Evolutionary conservation across 2,329 filamentous ascomycete species (phyloP).

Genomic region (Ophiostoma montium): DNA sequence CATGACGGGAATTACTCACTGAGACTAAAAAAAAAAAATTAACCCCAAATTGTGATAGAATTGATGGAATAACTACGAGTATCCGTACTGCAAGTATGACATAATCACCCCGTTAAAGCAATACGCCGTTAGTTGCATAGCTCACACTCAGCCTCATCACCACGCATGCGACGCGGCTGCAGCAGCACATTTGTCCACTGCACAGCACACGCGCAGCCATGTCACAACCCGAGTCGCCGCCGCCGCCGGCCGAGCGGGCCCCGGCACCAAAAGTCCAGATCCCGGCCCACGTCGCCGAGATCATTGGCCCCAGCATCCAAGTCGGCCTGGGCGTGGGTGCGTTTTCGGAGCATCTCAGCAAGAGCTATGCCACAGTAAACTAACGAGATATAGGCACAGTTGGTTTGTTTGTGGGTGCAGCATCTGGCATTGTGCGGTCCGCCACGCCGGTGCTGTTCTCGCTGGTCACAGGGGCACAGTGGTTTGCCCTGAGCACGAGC

Average conservation of each 20-base stretch:
- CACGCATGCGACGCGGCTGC: neutral
- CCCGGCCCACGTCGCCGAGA: constrained; percentile 29
- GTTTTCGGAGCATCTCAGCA: no score
- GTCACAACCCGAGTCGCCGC: neutral
- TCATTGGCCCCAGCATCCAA: constrained; percentile 39
- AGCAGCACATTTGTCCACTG: neutral
- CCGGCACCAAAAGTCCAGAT: constrained; percentile 18
- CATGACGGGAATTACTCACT: no score
- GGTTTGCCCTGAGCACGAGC: constrained; percentile 61
- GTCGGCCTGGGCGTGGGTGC: constrained; percentile 46
- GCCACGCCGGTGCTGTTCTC: constrained; percentile 57
- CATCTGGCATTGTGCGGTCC: constrained; percentile 57
- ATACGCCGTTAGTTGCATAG: neutral
- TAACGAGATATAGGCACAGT: constrained; percentile 41
- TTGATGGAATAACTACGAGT: no score
- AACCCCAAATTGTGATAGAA: no score
- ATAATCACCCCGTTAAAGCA: no score
- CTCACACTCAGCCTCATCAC: neutral
- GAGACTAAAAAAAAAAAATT: no score
- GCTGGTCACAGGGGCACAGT: constrained; percentile 60
- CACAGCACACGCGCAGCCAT: no score
- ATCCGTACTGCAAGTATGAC: no score
- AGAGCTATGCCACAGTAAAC: no score
- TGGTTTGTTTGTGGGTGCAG: constrained; percentile 51
- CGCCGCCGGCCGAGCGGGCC: constrained; percentile 1